A percentile compares a stretch with the other conserved stretches of the same genome.
These are phyloP conservation scores for Candida palmyrensis DNA, from an alignment of 805 yeast genomes.

Conservation along the genomic window DNA sequence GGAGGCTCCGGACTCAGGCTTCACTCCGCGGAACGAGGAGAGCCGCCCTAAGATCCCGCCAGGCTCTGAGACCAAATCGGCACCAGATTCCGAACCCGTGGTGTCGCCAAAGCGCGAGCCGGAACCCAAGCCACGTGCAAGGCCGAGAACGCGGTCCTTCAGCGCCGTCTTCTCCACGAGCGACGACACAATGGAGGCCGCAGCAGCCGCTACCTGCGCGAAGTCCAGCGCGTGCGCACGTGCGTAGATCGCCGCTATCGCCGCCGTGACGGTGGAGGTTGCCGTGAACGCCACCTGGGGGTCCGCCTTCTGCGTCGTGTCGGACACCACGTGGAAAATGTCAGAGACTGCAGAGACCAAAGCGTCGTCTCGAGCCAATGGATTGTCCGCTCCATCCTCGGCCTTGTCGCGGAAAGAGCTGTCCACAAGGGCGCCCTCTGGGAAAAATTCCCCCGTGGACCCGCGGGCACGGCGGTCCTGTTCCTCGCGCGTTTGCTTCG, in stretches of 20 bases:
- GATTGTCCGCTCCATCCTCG: slow-evolving; percentile 3
- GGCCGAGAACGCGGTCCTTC: slow-evolving; percentile 17
- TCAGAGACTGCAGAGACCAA: slow-evolving; percentile 24
- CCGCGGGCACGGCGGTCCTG: slow-evolving; percentile 13
- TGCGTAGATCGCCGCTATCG: slow-evolving; percentile 34
- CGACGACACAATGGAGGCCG: slow-evolving; percentile 16
- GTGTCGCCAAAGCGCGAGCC: too few species aligned
- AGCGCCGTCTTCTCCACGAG: slow-evolving; percentile 21
- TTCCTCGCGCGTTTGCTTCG: slow-evolving; percentile 36
- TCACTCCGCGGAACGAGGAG: too few species aligned
- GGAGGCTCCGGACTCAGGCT: too few species aligned
- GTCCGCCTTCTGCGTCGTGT: slow-evolving; percentile 26
- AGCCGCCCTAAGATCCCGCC: too few species aligned
- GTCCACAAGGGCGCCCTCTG: too few species aligned
- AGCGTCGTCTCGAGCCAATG: slow-evolving; percentile 18
- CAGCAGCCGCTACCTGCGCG: slow-evolving; percentile 19
- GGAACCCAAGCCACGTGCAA: slow-evolving; percentile 22
- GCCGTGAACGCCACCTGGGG: slow-evolving; percentile 29
- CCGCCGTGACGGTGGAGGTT: slow-evolving; percentile 31
- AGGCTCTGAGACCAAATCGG: too few species aligned
- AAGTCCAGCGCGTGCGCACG: slow-evolving; percentile 17
- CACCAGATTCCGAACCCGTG: too few species aligned
- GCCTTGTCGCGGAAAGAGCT: too few species aligned
- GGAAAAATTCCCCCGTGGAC: slow-evolving; percentile 5
- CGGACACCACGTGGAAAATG: slow-evolving; percentile 31